A percentile compares a stretch with the other conserved stretches of the same genome.
These are phyloP conservation scores for Hydrangea macrophylla DNA, from an alignment of 148 eudicot genomes.

Conservation along the genomic window DNA sequence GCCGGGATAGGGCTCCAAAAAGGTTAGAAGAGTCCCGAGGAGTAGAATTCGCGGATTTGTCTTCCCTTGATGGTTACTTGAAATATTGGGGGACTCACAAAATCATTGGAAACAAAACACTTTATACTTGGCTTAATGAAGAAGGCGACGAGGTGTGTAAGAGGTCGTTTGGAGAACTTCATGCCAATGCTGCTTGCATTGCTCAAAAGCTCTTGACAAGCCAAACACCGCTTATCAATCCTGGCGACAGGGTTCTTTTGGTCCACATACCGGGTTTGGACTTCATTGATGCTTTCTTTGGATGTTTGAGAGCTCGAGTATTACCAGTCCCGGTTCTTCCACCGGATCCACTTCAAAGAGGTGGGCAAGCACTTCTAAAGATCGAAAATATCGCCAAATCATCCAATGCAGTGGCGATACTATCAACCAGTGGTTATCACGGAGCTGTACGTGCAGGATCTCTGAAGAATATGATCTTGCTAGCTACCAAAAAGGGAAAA, in stretches of 20 bases:
- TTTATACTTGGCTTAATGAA: constrained; percentile 46
- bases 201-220: constrained; percentile 42
- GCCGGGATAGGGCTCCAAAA: constrained; percentile 14
- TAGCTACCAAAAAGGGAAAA: constrained; percentile 22
- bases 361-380: constrained; percentile 49
- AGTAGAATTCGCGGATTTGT: constrained; percentile 37
- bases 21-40: constrained; percentile 26
- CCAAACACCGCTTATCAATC: constrained; percentile 40
- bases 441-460: constrained; percentile 40
- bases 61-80: constrained; percentile 38
- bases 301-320: constrained; percentile 46
- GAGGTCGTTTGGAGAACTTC: constrained; percentile 36
- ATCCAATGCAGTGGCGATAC: constrained; percentile 48
- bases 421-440: constrained; percentile 45
- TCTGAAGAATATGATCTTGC: constrained; percentile 29
- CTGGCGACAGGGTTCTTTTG: constrained; percentile 48
- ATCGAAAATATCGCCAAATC: constrained; percentile 46
- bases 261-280: constrained; percentile 51
- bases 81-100: constrained; percentile 49
- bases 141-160: constrained; percentile 22
- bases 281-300: constrained; percentile 51
- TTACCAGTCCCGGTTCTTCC: constrained; percentile 54
- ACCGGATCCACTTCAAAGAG: constrained; percentile 49
- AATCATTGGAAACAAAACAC: constrained; percentile 26
- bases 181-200: constrained; percentile 46